Base-by-base conservation (phyloP, 768 basidiomycete species). In the Boletus bicolor region DNA sequence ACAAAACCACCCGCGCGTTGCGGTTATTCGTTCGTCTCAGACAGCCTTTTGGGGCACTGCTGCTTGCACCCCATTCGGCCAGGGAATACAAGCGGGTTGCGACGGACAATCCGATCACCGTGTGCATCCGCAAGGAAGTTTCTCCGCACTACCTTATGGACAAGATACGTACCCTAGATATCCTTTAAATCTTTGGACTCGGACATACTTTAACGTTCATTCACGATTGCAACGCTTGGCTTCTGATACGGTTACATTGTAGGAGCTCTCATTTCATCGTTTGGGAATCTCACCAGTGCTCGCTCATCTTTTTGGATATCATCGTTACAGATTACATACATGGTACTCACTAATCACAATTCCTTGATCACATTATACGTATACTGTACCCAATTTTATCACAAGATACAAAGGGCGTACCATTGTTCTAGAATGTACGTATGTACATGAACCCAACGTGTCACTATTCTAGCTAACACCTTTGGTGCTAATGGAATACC, bases 81-180 rank as follows among this genome's bases (percentile, higher is more conserved):
- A 19, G 47, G 10, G 62, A 64, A 19, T 64, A 64, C 37, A 61
- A 36, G 21, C 62, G 62, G n/a, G 50, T 64, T 11, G 58, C 62
- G 17, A 60, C 58, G 9, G 62, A 63, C 34, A 44, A 57, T 19
- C 55, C 44, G 44, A 61, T 64, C 50, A 30, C 55, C 30, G 62
- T 63, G 7, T 43, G 47, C 12, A 51, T 63, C 21, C 55, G 46
- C 36, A 44, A 57, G 32, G 52, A 56, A 1, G 51, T 56, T 19
- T 49, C 52, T 3, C 54, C 62, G 8, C 38, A 49, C 4, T 38
- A 54, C 9, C 44, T 63, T 7, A 0, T 34, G 45, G 58, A 64
- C 30, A 64, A 49, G 51, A 64, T 60, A 51, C 49, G 58, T 38
- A 56, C 39, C 3, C 26, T 63, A 11, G 62, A 64, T 19, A 56